A percentile compares a stretch with the other conserved stretches of the same genome.
Conservation (phyloP, 2,329 filamentous ascomycete species). For the Chaetothyriales sp. region DNA sequence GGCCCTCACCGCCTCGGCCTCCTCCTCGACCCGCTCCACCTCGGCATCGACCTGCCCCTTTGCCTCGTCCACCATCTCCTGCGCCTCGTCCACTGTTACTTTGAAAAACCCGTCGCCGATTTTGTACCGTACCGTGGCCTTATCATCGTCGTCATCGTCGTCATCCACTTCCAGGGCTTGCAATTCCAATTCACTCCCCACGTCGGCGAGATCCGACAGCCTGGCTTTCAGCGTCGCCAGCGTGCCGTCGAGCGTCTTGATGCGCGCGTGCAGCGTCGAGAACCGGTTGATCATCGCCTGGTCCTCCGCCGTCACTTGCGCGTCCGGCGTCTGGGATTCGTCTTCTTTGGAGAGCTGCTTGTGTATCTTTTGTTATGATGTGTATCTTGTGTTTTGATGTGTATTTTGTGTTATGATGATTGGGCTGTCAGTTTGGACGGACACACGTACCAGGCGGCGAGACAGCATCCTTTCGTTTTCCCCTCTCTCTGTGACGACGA, state of each 20-base stretch:
- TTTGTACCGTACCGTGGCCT: constrained; percentile 51
- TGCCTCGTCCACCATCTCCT: constrained; percentile 64
- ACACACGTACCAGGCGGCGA: background rate
- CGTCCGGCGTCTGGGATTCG: constrained; percentile 63
- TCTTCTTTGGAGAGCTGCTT: constrained; percentile 96
- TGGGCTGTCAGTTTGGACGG: background rate
- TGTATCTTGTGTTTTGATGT: too few species aligned
- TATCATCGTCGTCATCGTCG: constrained; percentile 46
- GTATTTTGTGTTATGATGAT: too few species aligned
- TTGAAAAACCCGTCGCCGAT: constrained; percentile 93
- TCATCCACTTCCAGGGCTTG: constrained; percentile 41
- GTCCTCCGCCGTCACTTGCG: constrained; percentile 88
- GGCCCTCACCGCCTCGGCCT: constrained; percentile 58
- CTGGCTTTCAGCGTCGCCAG: constrained; percentile 82
- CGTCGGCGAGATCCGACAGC: constrained; percentile 92
- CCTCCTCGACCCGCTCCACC: constrained; percentile 62
- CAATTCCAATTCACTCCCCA: constrained; percentile 80
- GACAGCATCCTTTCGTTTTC: background rate
- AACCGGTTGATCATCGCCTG: constrained; percentile 99
- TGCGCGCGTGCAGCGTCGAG: constrained; percentile 81
- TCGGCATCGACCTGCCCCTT: constrained; percentile 64
- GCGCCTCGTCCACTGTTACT: constrained; percentile 68
- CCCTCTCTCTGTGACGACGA: too few species aligned
- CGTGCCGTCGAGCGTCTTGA: constrained; percentile 65
- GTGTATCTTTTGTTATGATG: too few species aligned